phyloP scores from a whole-genome alignment of 768 basidiomycete species.

The Tulasnella sp. region DNA sequence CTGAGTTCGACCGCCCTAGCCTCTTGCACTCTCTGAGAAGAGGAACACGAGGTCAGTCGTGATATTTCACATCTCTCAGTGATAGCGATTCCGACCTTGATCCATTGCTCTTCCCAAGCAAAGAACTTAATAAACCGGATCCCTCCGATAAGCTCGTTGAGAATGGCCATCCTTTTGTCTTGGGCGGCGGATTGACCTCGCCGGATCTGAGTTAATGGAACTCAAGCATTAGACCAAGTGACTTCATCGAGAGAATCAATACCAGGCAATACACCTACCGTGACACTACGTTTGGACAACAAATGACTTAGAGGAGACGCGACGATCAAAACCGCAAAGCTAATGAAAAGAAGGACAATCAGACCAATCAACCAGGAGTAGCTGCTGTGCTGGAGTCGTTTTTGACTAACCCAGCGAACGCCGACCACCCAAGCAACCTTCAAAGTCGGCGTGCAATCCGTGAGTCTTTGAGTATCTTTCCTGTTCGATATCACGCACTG shows the following conservation, averaged over 20 bases:
- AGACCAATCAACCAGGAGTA: no score
- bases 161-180: conserved; percentile 68
- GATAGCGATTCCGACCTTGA: conserved; percentile 9
- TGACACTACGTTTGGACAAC: conserved; percentile 43
- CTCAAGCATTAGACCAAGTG: background rate
- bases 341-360: no score
- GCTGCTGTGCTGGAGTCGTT: conserved; percentile 30
- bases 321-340: conserved; percentile 45
- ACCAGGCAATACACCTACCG: conserved; percentile 15
- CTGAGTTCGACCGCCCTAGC: conserved; percentile 26
- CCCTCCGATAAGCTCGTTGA: conserved; percentile 58
- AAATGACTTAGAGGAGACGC: conserved; percentile 63
- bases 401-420: conserved; percentile 56
- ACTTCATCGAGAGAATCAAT: background rate
- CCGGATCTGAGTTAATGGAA: conserved; percentile 5
- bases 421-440: conserved; percentile 54
- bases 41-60: background rate
- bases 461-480: background rate
- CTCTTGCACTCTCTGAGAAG: conserved; percentile 22
- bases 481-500: conserved; percentile 37
- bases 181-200: conserved; percentile 48
- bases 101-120: conserved; percentile 30
- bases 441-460: background rate
- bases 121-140: conserved; percentile 27
- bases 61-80: background rate